Evolutionary conservation across 305 asterid genomes (phyloP).

Genomic region (Stenogyne calaminthoides): DNA sequence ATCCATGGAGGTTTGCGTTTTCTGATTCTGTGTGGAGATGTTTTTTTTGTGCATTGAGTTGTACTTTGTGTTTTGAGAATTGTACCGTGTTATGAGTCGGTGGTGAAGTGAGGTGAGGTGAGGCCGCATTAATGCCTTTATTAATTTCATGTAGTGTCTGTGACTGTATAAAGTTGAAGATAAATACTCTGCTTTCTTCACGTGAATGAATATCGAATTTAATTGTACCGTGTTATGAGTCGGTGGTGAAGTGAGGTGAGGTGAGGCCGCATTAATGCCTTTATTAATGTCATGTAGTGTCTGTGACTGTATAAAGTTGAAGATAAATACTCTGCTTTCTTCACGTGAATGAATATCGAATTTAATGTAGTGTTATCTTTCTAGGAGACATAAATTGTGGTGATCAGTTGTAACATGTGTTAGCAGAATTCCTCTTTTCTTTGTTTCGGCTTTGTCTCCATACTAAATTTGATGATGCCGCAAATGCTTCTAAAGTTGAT

Average conservation of each 20-base stretch:
- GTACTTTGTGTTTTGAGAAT: slow-evolving; percentile 33
- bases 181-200: slow-evolving; percentile 29
- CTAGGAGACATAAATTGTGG: not conserved
- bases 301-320: slow-evolving; percentile 36
- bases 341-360: slow-evolving; percentile 37
- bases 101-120: not conserved
- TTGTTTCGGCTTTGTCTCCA: not conserved
- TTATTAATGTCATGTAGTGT: slow-evolving; percentile 33
- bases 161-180: slow-evolving; percentile 33
- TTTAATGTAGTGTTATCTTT: slow-evolving; percentile 4
- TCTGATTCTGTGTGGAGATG: slow-evolving; percentile 12
- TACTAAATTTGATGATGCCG: not conserved
- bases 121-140: slow-evolving; percentile 25
- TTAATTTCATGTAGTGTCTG: slow-evolving; percentile 35
- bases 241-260: not conserved
- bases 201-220: no score
- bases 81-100: slow-evolving; percentile 26
- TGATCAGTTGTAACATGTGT: not conserved
- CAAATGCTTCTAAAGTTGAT: slow-evolving; percentile 6
- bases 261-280: slow-evolving; percentile 26
- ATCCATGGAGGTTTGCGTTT: slow-evolving; percentile 85
- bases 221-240: slow-evolving; percentile 25
- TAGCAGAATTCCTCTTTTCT: not conserved
- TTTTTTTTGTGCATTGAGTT: slow-evolving; percentile 31
- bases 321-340: slow-evolving; percentile 12